phyloP scores from a whole-genome alignment of 129 eudicot species.

The Calendula officinalis region DNA sequence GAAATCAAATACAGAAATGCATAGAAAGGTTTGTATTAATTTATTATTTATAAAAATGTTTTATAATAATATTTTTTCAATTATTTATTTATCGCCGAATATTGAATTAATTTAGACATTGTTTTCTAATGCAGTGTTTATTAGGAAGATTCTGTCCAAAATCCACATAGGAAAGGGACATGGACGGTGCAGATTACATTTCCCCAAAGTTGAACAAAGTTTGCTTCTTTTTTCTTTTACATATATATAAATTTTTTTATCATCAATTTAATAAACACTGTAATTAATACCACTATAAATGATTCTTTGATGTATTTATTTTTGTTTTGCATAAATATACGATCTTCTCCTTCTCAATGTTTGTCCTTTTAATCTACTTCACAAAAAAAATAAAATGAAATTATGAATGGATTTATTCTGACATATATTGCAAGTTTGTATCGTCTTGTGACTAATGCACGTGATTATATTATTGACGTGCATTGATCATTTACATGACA shows the following conservation, averaged over 20 bases:
- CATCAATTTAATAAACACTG: slow-evolving; percentile 41
- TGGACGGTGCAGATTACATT: slow-evolving; percentile 31
- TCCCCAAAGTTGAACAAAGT: slow-evolving; percentile 33
- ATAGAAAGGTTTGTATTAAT: slow-evolving; percentile 37
- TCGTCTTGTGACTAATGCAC: neutral
- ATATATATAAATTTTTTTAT: neutral
- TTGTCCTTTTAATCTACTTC: neutral
- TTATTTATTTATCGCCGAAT: neutral
- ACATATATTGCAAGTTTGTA: neutral
- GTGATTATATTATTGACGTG: neutral
- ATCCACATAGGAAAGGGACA: slow-evolving; percentile 22
- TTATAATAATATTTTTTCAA: neutral
- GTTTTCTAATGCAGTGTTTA: slow-evolving; percentile 18
- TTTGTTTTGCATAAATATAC: slow-evolving; percentile 28
- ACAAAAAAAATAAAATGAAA: neutral
- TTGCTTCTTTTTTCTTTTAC: slow-evolving; percentile 11
- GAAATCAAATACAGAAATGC: slow-evolving; percentile 32
- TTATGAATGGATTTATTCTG: neutral
- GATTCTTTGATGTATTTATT: slow-evolving; percentile 66
- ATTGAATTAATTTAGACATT: slow-evolving; percentile 8
- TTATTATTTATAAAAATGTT: neutral
- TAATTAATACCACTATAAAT: slow-evolving; percentile 38
- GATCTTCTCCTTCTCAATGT: neutral
- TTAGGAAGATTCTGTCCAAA: slow-evolving; percentile 40
- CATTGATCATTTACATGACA: neutral